These are phyloP conservation scores for Mycothermus thermophilus DNA, from an alignment of 495 filamentous ascomycete species.

Conservation along the genomic window DNA sequence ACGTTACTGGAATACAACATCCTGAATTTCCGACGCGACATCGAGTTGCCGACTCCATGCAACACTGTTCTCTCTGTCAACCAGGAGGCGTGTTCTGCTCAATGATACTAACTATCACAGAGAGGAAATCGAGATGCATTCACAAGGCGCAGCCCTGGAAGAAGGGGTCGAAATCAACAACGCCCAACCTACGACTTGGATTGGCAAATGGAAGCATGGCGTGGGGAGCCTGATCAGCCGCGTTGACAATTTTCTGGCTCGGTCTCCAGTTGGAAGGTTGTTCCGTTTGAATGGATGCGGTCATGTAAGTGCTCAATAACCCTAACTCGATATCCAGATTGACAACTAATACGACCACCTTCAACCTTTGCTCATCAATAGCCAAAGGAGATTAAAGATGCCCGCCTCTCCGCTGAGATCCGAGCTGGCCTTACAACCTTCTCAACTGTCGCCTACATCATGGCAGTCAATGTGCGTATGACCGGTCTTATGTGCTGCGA, in stretches of 20 bases:
- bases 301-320: slow-evolving; percentile 48
- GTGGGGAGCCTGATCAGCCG: no score
- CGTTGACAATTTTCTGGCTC: slow-evolving; percentile 25
- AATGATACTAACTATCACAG: slow-evolving; percentile 4
- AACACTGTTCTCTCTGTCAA: no score
- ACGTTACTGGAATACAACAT: no score
- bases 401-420: slow-evolving; percentile 61
- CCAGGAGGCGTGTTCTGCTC: no score
- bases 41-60: no score
- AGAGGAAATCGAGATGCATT: slow-evolving; percentile 9
- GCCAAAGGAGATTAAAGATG: slow-evolving; percentile 41
- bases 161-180: no score
- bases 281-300: slow-evolving; percentile 61
- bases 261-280: slow-evolving; percentile 46
- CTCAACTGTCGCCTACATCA: slow-evolving; percentile 75
- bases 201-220: no score
- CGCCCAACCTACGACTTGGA: no score
- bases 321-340: no score
- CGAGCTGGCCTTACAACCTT: slow-evolving; percentile 74
- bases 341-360: no score
- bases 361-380: no score
- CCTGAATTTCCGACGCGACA: no score
- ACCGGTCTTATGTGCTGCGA: not conserved
- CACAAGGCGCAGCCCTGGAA: not conserved
- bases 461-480: slow-evolving; percentile 39